Base-by-base conservation (phyloP, 192 early-diverging fungal species). In the Backusella morwellensis region DNA sequence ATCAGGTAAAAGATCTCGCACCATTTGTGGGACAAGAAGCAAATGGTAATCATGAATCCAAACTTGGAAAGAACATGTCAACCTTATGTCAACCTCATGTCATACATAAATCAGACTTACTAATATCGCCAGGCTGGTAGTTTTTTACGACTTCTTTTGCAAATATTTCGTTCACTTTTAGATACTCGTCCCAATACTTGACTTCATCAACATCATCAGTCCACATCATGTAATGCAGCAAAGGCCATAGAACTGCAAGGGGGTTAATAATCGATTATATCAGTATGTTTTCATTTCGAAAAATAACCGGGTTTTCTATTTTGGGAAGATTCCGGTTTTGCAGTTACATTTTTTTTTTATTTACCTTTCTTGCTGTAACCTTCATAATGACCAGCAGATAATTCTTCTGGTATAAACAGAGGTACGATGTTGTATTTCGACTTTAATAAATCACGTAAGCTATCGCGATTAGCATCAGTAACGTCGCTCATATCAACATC, bases 11-110 rank as follows among this genome's bases (percentile, higher is more conserved):
- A 84, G 84, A 78, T 92, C 79, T 52, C 97, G 90, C 32, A 99
- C 83, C 88, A 99, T 92, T 72, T 88, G 83, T 19, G 97, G 97
- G 6, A 98, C 92, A 67, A 99, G 83, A 84, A 97, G 89, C 23
- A 99, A 84, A 78, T 99, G 97, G 80, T 99, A 99, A 85, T 99
- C 97, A 80, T 99, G 97, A 77, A 99, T 90, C 97, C 97, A 99
- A 68, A 99, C 94, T 72, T 63, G 40, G 26, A 50, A 47, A 50
- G 1, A 72, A 72, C 21, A 70, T 40, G 38, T 40, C 35, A 35
- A 70, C 68, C 11, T 70, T 21, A 36, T 70, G 38, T 92, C 14
- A 68, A 66, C 34, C 66, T 21, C 67, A 75, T 19, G 42, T 34
- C 23, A 80, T 17, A 73, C 29, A 14, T 44, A 40, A 66, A 63